Base-by-base conservation (phyloP, 2,329 filamentous ascomycete species). In the Cyphellophora europaea region DNA sequence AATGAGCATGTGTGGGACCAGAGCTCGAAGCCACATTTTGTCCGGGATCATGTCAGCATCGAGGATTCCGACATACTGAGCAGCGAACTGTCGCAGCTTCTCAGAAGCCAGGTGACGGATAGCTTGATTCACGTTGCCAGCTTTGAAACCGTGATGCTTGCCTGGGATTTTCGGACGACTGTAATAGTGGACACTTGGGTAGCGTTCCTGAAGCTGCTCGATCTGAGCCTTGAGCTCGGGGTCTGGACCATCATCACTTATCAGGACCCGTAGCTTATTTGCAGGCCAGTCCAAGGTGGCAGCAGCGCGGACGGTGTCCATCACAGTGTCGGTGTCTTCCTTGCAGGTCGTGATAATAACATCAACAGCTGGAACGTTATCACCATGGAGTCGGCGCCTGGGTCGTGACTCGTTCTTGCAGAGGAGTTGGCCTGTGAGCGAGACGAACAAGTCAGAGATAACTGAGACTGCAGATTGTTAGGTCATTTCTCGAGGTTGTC, bases 11-110 rank as follows among this genome's bases (percentile, higher is more conserved):
- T 61, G 57, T 6, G 58, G 56, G 11, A 61, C 33, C 1, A 58
- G 52, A 3, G 53, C 53, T 5, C 58, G 52, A 5, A 63, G 50
- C 32, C 58, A 59, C 2, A 56, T 44, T 0, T 50, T 47, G 25
- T 52, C 40, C 2, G 59, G 54, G 12, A 63, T 57, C 77, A 81
- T 80, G 50, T 81, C 77, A 13, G 75, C 76, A 49, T 81, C 77
- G 19, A 81, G 21, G 16, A 32, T 11, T 35, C 15, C 16, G 18
- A 18, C 6, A 41, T 21, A 21, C 32, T 59, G 55, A 5, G 63
- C 8, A 8, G 8, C n/a, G 8, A n/a, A n/a, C 8, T n/a, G 8
- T n/a, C n/a, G 8, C 8, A 25, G n/a, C 8, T 8, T n/a, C 8
- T 25, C n/a, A n/a, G 8, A 8, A 8, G 21, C 21, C 21, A 25